Percentiles rank a stretch among this genome's conserved stretches.
These are phyloP conservation scores for Hapsidospora chrysogenum DNA, from an alignment of 495 filamentous ascomycete genomes.

Conservation along the genomic window DNA sequence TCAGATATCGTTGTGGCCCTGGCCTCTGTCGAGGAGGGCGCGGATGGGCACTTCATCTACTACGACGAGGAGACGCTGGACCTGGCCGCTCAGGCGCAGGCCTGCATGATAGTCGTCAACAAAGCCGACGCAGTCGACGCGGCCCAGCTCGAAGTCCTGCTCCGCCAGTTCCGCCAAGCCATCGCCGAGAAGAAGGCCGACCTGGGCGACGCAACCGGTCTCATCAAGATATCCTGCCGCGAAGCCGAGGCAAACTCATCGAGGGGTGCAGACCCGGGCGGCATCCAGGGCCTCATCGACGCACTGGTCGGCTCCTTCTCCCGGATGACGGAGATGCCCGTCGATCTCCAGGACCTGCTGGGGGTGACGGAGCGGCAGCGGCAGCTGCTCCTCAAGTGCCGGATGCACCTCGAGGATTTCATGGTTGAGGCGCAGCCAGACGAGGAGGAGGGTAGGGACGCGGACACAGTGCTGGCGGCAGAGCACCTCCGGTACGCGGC, in stretches of 20 bases:
- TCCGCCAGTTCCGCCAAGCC: constrained; percentile 14
- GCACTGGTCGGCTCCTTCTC: constrained; percentile 52
- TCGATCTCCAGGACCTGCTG: constrained; percentile 59
- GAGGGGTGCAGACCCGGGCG: constrained; percentile 34
- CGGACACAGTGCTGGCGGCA: constrained; percentile 80
- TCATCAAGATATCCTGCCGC: constrained; percentile 51
- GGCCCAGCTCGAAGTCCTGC: constrained; percentile 9
- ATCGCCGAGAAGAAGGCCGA: constrained; percentile 15
- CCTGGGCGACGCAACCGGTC: constrained; percentile 7
- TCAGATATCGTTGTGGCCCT: constrained; percentile 81
- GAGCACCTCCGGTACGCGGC: constrained; percentile 78
- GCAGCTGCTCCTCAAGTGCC: constrained; percentile 58
- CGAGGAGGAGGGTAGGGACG: constrained; percentile 24
- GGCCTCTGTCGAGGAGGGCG: constrained; percentile 42
- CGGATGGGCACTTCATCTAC: constrained; percentile 17
- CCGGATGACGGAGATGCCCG: constrained; percentile 47
- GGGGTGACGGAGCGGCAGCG: constrained; percentile 84
- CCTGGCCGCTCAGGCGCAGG: constrained; percentile 34
- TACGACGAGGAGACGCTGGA: constrained; percentile 30
- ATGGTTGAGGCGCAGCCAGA: constrained; percentile 24
- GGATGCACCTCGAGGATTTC: constrained; percentile 52
- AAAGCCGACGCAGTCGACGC: constrained; percentile 50
- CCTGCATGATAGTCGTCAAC: constrained; percentile 61
- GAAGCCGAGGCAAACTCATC: constrained; percentile 9
- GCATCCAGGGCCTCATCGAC: constrained; percentile 50